Evolutionary conservation across 345 rosid species (phyloP).

Genomic region (Combretum micranthum): DNA sequence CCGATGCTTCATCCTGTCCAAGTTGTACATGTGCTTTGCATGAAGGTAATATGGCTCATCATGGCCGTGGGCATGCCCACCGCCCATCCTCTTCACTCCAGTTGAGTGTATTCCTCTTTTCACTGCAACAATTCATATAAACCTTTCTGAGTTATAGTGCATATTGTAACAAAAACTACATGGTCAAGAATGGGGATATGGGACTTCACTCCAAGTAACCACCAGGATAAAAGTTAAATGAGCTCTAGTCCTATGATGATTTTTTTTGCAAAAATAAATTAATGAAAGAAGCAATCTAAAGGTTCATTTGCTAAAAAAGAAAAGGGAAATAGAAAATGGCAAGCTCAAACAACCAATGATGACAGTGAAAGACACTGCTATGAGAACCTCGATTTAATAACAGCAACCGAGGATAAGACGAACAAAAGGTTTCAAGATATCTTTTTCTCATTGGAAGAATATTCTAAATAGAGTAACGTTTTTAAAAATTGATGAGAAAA

Average conservation of each 20-base stretch:
- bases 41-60: slow-evolving; percentile 77
- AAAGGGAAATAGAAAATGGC: too few species aligned
- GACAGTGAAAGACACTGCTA: too few species aligned
- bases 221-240: neutral
- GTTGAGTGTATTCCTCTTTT: slow-evolving; percentile 48
- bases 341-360: too few species aligned
- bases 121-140: slow-evolving; percentile 16
- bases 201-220: neutral
- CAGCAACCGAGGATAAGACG: too few species aligned
- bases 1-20: slow-evolving; percentile 87
- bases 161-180: too few species aligned
- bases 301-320: too few species aligned
- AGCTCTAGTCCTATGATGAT: neutral
- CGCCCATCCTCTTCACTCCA: slow-evolving; percentile 76
- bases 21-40: slow-evolving; percentile 96
- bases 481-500: too few species aligned
- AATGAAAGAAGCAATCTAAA: neutral
- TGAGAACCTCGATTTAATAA: too few species aligned
- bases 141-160: neutral
- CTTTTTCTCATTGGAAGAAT: too few species aligned
- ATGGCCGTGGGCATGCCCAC: slow-evolving; percentile 58
- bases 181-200: neutral
- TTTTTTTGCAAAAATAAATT: neutral
- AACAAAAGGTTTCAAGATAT: too few species aligned
- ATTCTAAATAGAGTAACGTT: too few species aligned